A percentile compares a stretch with the other conserved stretches of the same genome.
Conservation (phyloP, 768 basidiomycete species). For the Boletus rubroflammeus region DNA sequence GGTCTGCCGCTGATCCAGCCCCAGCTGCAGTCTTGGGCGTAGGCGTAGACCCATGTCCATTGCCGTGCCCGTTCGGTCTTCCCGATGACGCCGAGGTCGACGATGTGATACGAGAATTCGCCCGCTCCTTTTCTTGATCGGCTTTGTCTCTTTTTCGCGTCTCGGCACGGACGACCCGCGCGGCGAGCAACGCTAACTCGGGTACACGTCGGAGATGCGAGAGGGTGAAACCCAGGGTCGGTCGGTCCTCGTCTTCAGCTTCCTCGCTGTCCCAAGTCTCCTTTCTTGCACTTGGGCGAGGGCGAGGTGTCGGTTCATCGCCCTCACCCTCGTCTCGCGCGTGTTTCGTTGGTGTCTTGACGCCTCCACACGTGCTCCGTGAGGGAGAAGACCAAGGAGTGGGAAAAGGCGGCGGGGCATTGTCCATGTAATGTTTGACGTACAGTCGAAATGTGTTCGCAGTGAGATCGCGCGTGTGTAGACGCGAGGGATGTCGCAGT, state of each 20-base stretch:
- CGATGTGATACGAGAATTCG: neutral
- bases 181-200: conserved; percentile 62
- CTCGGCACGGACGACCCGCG: conserved; percentile 61
- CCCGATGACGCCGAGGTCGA: neutral
- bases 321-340: conserved; percentile 6
- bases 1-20: conserved; percentile 8
- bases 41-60: neutral
- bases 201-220: conserved; percentile 77
- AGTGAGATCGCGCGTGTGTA: conserved; percentile 65
- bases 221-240: conserved; percentile 54
- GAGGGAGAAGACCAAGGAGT: neutral
- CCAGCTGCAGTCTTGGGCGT: neutral
- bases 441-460: conserved; percentile 72
- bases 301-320: conserved; percentile 13
- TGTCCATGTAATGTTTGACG: conserved; percentile 76
- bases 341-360: conserved; percentile 35
- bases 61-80: neutral
- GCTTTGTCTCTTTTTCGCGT: conserved; percentile 50
- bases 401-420: conserved; percentile 31
- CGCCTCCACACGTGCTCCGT: conserved; percentile 1
- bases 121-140: conserved; percentile 37
- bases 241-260: neutral
- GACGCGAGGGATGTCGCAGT: conserved; percentile 69
- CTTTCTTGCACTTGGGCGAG: neutral
- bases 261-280: neutral